phyloP scores from a whole-genome alignment of 208 protist species.

The Leishmania turanica region DNA sequence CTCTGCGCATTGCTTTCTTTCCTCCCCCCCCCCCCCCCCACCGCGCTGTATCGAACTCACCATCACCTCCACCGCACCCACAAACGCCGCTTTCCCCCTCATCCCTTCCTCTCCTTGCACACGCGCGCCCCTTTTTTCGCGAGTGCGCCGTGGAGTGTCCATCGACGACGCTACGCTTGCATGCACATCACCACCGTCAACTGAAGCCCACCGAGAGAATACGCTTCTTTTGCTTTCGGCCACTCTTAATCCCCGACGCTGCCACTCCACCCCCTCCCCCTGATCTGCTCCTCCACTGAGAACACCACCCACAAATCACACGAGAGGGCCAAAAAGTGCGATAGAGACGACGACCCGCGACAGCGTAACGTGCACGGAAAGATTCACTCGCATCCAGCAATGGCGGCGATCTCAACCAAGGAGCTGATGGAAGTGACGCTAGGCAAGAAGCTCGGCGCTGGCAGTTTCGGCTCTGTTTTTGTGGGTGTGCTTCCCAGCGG shows the following conservation, averaged over 20 bases:
- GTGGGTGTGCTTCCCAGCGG: conserved; percentile 88
- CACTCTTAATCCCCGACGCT: not conserved
- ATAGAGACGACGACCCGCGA: not conserved
- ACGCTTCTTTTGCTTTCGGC: not conserved
- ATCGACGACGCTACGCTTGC: not conserved
- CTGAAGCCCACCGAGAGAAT: not conserved
- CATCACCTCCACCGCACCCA: not conserved
- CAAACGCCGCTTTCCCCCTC: too few relatives aligned
- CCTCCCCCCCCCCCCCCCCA: not conserved
- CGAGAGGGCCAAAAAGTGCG: not conserved
- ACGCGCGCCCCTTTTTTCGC: not conserved
- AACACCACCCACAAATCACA: not conserved
- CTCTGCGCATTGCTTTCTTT: not conserved
- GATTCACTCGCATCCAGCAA: not conserved
- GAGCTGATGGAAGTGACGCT: conserved; percentile 81
- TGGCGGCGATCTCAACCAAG: conserved; percentile 59
- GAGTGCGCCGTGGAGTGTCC: not conserved
- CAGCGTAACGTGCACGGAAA: not conserved
- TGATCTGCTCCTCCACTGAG: not conserved
- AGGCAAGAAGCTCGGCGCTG: conserved; percentile 90
- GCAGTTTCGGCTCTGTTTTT: conserved; percentile 90
- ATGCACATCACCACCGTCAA: too few relatives aligned
- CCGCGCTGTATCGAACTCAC: conserved; percentile 4
- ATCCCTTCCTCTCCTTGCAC: not conserved
- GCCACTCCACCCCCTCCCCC: not conserved